A percentile compares a stretch with the other conserved stretches of the same genome.
phyloP scores from a whole-genome alignment of 306 rosid species.

The Fragaria vesca region DNA sequence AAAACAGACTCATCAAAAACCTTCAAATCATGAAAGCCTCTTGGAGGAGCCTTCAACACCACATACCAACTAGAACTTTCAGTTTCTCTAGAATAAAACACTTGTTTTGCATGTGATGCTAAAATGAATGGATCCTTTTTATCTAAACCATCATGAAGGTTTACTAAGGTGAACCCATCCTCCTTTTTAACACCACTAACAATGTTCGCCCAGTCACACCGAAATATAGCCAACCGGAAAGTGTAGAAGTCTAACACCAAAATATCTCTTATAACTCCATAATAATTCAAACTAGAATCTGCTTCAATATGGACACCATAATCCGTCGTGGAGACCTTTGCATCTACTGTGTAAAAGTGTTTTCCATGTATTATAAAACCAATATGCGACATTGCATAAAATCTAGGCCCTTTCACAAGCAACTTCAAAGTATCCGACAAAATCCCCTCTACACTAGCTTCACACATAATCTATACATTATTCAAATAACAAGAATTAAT shows the following conservation, averaged over 20 bases:
- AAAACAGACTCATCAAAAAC: too few relatives aligned
- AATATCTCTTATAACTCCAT: background rate
- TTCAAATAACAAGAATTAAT: too few relatives aligned
- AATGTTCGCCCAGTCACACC: too few relatives aligned
- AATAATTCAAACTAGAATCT: background rate
- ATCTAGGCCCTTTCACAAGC: background rate
- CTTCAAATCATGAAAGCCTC: too few relatives aligned
- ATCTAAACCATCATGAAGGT: too few relatives aligned
- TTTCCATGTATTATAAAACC: background rate
- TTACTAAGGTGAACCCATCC: too few relatives aligned
- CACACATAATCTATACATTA: background rate
- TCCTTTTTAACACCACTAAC: too few relatives aligned
- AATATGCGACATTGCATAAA: background rate
- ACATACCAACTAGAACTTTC: too few relatives aligned
- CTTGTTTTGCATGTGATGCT: too few relatives aligned
- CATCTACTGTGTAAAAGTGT: background rate
- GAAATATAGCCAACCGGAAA: background rate
- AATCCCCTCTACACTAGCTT: background rate
- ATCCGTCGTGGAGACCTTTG: background rate
- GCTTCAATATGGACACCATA: background rate
- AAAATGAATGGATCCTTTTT: too few relatives aligned
- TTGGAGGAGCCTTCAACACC: too few relatives aligned
- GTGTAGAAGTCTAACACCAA: background rate
- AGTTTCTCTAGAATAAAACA: too few relatives aligned
- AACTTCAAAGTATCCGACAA: background rate